phyloP scores from a whole-genome alignment of 1,139 yeast species.

The Yamadazyma triangularis region DNA sequence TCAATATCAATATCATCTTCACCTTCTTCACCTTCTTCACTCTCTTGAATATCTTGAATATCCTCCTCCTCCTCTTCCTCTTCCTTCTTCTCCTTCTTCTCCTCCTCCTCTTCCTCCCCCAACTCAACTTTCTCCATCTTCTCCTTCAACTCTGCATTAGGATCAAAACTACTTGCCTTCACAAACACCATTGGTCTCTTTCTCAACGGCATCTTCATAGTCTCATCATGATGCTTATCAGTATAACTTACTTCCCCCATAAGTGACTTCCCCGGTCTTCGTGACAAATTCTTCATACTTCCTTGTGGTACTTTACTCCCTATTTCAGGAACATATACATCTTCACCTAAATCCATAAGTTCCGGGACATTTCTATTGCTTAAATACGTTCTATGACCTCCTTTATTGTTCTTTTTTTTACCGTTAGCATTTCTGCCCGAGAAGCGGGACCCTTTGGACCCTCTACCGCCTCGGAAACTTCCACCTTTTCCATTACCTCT shows the following conservation, averaged over 20 bases:
- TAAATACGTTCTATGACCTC: constrained; percentile 16
- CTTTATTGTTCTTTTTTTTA: constrained; percentile 19
- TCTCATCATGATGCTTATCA: constrained; percentile 34
- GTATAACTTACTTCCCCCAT: constrained; percentile 46
- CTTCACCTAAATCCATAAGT: constrained; percentile 37
- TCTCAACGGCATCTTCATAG: constrained; percentile 45
- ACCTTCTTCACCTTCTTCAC: constrained; percentile 2
- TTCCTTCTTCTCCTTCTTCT: constrained; percentile 5
- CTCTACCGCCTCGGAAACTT: no score
- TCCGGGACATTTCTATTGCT: constrained; percentile 22
- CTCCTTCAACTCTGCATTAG: constrained; percentile 47
- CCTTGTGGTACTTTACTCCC: constrained; percentile 9
- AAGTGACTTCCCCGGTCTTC: constrained; percentile 31
- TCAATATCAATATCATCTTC: constrained; percentile 2
- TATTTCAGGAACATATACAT: constrained; percentile 23
- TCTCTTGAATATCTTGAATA: no score
- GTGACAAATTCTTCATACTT: constrained; percentile 29
- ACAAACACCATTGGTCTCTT: constrained; percentile 63
- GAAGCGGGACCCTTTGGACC: no score
- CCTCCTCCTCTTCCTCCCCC: constrained; percentile 4
- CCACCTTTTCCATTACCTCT: no score
- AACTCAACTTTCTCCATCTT: constrained; percentile 17
- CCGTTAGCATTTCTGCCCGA: constrained; percentile 18
- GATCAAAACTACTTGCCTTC: constrained; percentile 67
- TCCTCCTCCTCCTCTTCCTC: constrained; percentile 7